A percentile compares a stretch with the other conserved stretches of the same genome.
These are phyloP conservation scores for Fonticula alba DNA, from an alignment of 78 protist genomes.

Conservation along the genomic window DNA sequence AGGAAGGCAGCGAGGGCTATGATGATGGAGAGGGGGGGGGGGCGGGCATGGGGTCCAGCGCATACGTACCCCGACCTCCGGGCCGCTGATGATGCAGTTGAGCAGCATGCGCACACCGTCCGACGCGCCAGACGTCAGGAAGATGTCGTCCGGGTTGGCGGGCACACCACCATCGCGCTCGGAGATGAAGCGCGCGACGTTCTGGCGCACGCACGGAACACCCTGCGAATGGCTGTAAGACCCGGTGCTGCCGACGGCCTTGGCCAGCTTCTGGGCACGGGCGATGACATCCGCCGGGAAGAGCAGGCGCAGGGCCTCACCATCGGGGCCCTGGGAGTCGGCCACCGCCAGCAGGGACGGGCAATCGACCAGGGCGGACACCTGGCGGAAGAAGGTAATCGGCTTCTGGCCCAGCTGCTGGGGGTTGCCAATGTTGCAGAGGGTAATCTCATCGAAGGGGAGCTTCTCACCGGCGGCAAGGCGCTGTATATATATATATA, in stretches of 20 bases:
- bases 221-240: slow-evolving; percentile 88
- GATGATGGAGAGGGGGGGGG: background rate
- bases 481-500: background rate
- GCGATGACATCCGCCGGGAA: slow-evolving; percentile 63
- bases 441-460: slow-evolving; percentile 59
- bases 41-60: background rate
- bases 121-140: slow-evolving; percentile 93
- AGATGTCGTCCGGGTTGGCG: slow-evolving; percentile 49
- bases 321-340: slow-evolving; percentile 2
- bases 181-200: slow-evolving; percentile 69
- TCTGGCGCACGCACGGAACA: slow-evolving; percentile 31
- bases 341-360: slow-evolving; percentile 37
- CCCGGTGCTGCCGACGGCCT: slow-evolving; percentile 31
- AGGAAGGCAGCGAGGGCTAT: background rate
- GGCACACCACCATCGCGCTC: slow-evolving; percentile 49
- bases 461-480: slow-evolving; percentile 5
- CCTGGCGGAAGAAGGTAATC: slow-evolving; percentile 80
- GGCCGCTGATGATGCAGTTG: slow-evolving; percentile 28
- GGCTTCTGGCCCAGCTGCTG: slow-evolving; percentile 81
- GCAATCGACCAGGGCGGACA: slow-evolving; percentile 33
- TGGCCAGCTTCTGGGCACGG: background rate
- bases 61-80: slow-evolving; percentile 29
- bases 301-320: slow-evolving; percentile 1
- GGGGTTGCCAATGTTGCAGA: slow-evolving; percentile 99
- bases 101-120: slow-evolving; percentile 47